These are phyloP conservation scores for Sporothrix curviconia DNA, from an alignment of 2,329 filamentous ascomycete species.

Conservation along the genomic window DNA sequence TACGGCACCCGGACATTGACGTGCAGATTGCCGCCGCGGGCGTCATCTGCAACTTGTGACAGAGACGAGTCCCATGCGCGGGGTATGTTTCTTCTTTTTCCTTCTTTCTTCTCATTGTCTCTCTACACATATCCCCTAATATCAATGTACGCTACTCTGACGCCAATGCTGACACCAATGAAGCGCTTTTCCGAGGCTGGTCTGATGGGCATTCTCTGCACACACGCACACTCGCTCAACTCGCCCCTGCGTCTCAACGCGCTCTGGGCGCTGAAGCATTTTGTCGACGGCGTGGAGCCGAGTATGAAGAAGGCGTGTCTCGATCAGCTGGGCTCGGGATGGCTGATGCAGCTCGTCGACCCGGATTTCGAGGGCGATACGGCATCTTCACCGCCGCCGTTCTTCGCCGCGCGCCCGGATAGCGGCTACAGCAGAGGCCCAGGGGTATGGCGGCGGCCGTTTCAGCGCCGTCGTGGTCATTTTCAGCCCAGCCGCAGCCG, in stretches of 20 bases:
- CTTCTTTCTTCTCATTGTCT: neutral
- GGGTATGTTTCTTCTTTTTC: conserved; percentile 50
- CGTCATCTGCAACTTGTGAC: conserved; percentile 79
- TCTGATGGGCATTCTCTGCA: conserved; percentile 69
- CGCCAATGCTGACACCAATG: neutral
- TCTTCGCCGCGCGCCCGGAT: conserved; percentile 28
- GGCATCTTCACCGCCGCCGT: conserved; percentile 30
- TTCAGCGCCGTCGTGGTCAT: conserved; percentile 24
- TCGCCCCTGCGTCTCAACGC: conserved; percentile 76
- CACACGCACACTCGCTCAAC: conserved; percentile 75
- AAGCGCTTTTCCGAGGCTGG: conserved; percentile 68
- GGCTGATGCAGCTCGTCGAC: conserved; percentile 73
- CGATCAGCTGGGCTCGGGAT: conserved; percentile 68
- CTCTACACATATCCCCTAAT: neutral
- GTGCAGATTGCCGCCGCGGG: conserved; percentile 82
- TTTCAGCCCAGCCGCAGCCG: conserved; percentile 31
- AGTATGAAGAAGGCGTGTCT: conserved; percentile 71
- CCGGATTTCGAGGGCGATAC: conserved; percentile 52
- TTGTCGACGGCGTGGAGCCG: conserved; percentile 66
- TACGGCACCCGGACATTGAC: conserved; percentile 67
- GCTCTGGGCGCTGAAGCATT: conserved; percentile 88
- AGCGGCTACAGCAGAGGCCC: neutral
- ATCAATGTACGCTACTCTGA: no score
- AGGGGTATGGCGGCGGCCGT: conserved; percentile 21
- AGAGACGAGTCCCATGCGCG: conserved; percentile 86